Base-by-base conservation (phyloP, 2,329 filamentous ascomycete species). In the Botrytis hyacinthi region DNA sequence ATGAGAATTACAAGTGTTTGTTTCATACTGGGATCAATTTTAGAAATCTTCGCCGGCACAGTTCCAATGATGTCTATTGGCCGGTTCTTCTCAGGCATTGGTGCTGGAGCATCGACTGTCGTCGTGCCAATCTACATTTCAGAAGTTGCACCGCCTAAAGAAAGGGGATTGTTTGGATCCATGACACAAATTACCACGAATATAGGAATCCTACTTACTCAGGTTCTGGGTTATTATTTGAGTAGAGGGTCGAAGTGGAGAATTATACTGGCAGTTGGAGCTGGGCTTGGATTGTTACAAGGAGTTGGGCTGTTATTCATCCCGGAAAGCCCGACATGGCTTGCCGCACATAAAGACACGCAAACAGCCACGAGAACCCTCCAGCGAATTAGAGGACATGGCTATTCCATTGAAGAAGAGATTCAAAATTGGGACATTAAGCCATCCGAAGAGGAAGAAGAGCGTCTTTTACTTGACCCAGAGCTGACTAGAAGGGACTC, bases 181-280 rank as follows among this genome's bases (percentile, higher is more conserved):
- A 92, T 97, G 83, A 98, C 96, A 0, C 95, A 99, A 81, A 91
- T 98, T 80, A 95, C 94, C 83, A 95, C 95, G 85, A 98, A 98
- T 80, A 85, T 95, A 37, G 96, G 96, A 73, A 98, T 99, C 71
- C 83, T 99, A 61, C 84, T 90, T 40, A 91, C 95, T 0, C 96
- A 98, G 82, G 87, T 91, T 0, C 84, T 98, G 51, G 96, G 96
- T 0, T 96, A 93, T 80, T 98, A 97, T 81, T 81, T 97, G 73
- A 97, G 94, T 83, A 87, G 91, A 78, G 93, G 89, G 8, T 89
- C 87, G 42, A 86, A 92, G 48, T 99, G 96, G 96, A 87, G 96
- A 73, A 87, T 93, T 82, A 95, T 98, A 67, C 85, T 99, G 35
- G 93, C 87, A 0, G 86, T 90, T 4, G 95, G 93, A 22, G 90